Conservation (phyloP, 2,329 filamentous ascomycete species). For the Fusarium chaquense region DNA sequence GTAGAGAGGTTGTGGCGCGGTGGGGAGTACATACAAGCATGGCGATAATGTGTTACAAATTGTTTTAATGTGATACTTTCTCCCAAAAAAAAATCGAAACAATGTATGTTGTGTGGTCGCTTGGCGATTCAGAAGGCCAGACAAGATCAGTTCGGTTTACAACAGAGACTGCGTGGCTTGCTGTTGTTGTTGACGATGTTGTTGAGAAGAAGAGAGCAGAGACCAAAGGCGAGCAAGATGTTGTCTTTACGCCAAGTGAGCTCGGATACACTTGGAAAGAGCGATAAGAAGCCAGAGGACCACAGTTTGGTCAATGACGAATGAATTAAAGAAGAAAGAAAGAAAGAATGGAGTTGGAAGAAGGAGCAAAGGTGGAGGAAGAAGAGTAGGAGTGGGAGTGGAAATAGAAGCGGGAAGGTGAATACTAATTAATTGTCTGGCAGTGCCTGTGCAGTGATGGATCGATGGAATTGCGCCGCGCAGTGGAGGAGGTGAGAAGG, state of each 20-base stretch:
- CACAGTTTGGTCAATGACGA: conserved; percentile 20
- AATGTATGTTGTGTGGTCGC: conserved; percentile 6
- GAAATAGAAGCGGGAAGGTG: conserved; percentile 7
- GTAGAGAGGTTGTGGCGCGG: neutral
- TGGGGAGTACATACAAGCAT: conserved; percentile 46
- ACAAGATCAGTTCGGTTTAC: conserved; percentile 9
- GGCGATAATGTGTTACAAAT: conserved; percentile 18
- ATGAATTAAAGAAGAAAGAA: conserved; percentile 24
- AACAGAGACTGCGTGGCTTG: conserved; percentile 11
- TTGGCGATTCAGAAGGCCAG: conserved; percentile 10
- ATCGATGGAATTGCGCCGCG: conserved; percentile 9
- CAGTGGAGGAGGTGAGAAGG: conserved; percentile 17
- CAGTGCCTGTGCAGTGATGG: conserved; percentile 18
- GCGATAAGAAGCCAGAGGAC: conserved; percentile 39
- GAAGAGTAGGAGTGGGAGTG: conserved; percentile 7
- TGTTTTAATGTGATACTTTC: conserved; percentile 2
- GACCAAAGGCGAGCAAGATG: conserved; percentile 13
- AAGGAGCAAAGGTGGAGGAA: conserved; percentile 18
- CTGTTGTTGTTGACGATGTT: conserved; percentile 10
- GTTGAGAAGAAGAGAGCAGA: neutral
- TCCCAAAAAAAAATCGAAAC: conserved; percentile 24
- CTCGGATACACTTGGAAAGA: conserved; percentile 36
- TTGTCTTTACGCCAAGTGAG: conserved; percentile 13
- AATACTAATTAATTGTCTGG: conserved; percentile 16
- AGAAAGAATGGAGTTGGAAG: conserved; percentile 30